Base-by-base conservation (phyloP, 2,329 filamentous ascomycete genomes). In the Pyricularia sp. region DNA sequence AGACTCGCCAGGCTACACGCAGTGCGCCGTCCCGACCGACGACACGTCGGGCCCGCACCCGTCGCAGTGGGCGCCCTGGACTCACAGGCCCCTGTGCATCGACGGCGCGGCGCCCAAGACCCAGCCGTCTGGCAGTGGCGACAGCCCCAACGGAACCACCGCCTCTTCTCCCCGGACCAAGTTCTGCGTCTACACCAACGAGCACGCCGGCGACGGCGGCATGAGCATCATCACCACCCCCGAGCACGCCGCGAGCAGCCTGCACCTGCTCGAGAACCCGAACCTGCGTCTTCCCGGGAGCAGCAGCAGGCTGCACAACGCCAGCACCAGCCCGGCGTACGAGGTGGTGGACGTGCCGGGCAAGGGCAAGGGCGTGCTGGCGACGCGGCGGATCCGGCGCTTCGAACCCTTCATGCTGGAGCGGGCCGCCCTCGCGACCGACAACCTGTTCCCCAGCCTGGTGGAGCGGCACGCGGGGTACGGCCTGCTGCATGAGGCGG, bases 1-100 rank as follows among this genome's bases (percentile, higher is more conserved):
- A 20, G 55, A 68, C 31, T 68, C 66, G 28, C 20, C 11, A n/a
- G 66, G 66, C 3, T 68, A 63, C 31, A 68, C 66, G 12, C 28
- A 61, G 55, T 68, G 66, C 12, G 31, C 55, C 17, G 9, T 64
- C 0, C 88, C 89, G 0, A 86, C 90, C 73, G 91, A 91, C 69
- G 91, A 91, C 68, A 63, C 31, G 3, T 28, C 25, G 17, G 26
- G 11, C 9, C 9, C 61, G 11, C 59, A 68, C 12, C 71, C 71
- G 20, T n/a, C 59, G 1, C 68, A 14, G 59, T 75, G 71, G 72
- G 25, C 65, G 0, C 75, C 75, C 0, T 77, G 74, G 75, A 76
- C 75, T 10, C 72, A 75, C 61, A 68, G 42, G 1, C 76, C 76
- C 0, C 71, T 70, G 28, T 77, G 76, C 36, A 28, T 63, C 50